Conservation (phyloP, 768 basidiomycete species). For the Fomitopsis pulvina region DNA sequence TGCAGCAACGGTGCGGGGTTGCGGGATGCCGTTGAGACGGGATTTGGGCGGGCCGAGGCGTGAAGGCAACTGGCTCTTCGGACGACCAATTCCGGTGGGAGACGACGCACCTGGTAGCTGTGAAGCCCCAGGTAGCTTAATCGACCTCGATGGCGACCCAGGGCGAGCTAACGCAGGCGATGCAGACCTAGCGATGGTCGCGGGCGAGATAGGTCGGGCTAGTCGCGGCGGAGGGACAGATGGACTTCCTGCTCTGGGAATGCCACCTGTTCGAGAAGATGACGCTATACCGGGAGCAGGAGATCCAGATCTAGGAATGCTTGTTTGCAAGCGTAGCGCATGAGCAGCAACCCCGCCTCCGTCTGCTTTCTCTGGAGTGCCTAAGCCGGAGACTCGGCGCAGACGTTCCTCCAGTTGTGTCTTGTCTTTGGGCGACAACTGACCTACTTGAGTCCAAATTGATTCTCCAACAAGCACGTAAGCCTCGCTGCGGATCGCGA, state of each 20-base stretch:
- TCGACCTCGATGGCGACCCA: constrained; percentile 3
- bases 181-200: constrained; percentile 35
- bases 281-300: constrained; percentile 32
- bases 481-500: constrained; percentile 50
- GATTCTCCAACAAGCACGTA: constrained; percentile 82
- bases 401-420: constrained; percentile 89
- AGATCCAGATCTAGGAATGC: constrained; percentile 42
- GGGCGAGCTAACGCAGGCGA: constrained; percentile 28
- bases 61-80: constrained; percentile 70
- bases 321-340: constrained; percentile 46
- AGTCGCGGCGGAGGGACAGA: constrained; percentile 34
- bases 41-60: constrained; percentile 62
- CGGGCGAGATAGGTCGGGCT: constrained; percentile 36
- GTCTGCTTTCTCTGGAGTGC: constrained; percentile 36
- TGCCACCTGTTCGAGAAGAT: constrained; percentile 32
- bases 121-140: constrained; percentile 17
- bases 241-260: constrained; percentile 45
- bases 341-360: constrained; percentile 37
- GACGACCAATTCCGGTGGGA: constrained; percentile 37
- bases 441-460: constrained; percentile 74
- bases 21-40: constrained; percentile 27
- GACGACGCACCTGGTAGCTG: constrained; percentile 28
- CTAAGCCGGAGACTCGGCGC: constrained; percentile 71
- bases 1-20: neutral
- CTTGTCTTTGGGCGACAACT: constrained; percentile 78